Percentiles rank a stretch among this genome's conserved stretches.
Evolutionary conservation across 192 early-diverging fungal species (phyloP).

Genomic region (Backusella mclennaniae): DNA sequence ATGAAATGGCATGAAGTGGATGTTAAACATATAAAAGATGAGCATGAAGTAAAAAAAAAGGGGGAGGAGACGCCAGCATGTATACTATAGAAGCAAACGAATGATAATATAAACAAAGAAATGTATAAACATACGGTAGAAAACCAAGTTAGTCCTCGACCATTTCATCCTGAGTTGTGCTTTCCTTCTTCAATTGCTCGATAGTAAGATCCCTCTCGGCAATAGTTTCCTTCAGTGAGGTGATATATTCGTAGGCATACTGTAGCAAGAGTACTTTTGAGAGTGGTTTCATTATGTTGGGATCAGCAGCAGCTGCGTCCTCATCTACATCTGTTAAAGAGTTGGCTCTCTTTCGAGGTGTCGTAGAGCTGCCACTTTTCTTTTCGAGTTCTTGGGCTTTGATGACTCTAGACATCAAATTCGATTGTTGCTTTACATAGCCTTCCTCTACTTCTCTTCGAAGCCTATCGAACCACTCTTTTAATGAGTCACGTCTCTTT

Average conservation of each 20-base stretch:
- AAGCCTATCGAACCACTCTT: conserved; percentile 85
- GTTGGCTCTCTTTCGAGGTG: background rate
- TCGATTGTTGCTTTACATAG: conserved; percentile 23
- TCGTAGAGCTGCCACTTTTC: background rate
- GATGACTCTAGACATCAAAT: conserved; percentile 17
- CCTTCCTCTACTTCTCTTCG: conserved; percentile 64
- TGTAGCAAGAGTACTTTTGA: conserved; percentile 33
- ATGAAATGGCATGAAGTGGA: background rate
- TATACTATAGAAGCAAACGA: background rate
- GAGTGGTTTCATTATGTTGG: conserved; percentile 18
- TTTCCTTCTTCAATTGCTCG: background rate
- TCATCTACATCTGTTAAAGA: background rate
- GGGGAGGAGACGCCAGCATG: background rate
- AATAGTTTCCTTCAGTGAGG: conserved; percentile 18
- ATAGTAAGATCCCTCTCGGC: conserved; percentile 19
- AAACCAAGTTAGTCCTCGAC: background rate
- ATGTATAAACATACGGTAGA: background rate
- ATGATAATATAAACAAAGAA: background rate
- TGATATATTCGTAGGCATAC: conserved; percentile 37
- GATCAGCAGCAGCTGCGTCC: background rate
- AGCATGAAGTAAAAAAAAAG: background rate
- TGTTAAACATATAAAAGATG: background rate
- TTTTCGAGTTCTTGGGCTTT: conserved; percentile 24
- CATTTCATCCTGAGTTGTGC: background rate
- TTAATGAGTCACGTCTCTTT: conserved; percentile 90